These are phyloP conservation scores for Pestalotiopsis sp. DNA, from an alignment of 2,329 filamentous ascomycete species.

Conservation along the genomic window DNA sequence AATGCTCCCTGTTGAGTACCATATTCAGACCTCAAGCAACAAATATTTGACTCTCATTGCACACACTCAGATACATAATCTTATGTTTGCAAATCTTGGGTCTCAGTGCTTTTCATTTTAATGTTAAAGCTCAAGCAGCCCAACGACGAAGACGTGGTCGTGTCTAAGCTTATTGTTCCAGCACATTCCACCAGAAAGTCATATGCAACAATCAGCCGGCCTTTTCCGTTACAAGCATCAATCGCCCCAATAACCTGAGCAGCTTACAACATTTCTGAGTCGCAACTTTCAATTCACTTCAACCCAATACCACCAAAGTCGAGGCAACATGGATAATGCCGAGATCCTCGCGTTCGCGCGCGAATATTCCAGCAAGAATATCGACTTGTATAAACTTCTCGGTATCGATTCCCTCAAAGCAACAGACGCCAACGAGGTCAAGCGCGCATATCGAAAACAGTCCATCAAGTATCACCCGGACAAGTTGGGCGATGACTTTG, in stretches of 20 bases:
- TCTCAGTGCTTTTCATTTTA: no score
- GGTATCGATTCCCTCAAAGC: slow-evolving; percentile 65
- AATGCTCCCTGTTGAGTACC: background rate
- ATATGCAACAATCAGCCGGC: background rate
- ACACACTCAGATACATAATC: background rate
- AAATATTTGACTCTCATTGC: background rate
- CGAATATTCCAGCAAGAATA: slow-evolving; percentile 61
- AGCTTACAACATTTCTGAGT: background rate
- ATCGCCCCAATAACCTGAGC: background rate
- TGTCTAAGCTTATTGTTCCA: background rate
- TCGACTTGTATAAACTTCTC: slow-evolving; percentile 80
- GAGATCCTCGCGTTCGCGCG: slow-evolving; percentile 57
- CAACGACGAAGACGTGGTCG: no score
- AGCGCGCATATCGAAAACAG: slow-evolving; percentile 81
- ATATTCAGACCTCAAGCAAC: no score
- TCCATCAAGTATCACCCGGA: slow-evolving; percentile 94
- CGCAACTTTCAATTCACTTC: background rate
- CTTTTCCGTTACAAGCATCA: background rate
- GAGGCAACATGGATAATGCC: slow-evolving; percentile 33
- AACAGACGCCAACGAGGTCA: slow-evolving; percentile 66
- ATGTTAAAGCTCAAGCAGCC: no score
- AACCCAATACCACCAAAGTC: background rate
- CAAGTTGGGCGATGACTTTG: slow-evolving; percentile 66
- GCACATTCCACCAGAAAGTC: background rate
- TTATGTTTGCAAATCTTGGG: no score